These are phyloP conservation scores for Cephaloascus fragrans DNA, from an alignment of 805 yeast species.

Conservation along the genomic window DNA sequence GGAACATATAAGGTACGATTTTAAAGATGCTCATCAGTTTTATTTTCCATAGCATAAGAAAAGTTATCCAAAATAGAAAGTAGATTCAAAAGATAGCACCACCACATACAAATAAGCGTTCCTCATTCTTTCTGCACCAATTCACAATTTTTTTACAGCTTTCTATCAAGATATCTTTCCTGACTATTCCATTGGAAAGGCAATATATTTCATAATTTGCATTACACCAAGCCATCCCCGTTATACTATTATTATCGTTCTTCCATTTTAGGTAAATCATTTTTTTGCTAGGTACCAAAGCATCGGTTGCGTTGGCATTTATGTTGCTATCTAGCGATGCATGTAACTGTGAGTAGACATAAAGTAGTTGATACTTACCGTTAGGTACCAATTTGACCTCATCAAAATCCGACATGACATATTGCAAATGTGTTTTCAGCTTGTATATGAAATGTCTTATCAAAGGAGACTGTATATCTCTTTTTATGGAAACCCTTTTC, in stretches of 20 bases:
- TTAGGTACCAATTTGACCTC: background rate
- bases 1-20: too few relatives aligned
- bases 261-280: constrained; percentile 4
- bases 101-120: constrained; percentile 61
- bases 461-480: constrained; percentile 19
- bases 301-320: background rate
- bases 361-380: background rate
- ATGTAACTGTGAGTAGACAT: background rate
- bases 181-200: constrained; percentile 32
- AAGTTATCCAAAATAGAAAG: too few relatives aligned
- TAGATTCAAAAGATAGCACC: constrained; percentile 40
- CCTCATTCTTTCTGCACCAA: constrained; percentile 71
- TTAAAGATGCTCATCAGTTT: too few relatives aligned
- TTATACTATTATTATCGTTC: constrained; percentile 4
- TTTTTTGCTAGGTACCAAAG: too few relatives aligned
- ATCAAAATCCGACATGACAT: constrained; percentile 31
- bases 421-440: constrained; percentile 59
- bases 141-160: constrained; percentile 56
- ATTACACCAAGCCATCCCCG: constrained; percentile 29
- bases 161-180: constrained; percentile 45
- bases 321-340: constrained; percentile 5
- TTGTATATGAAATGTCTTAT: constrained; percentile 79
- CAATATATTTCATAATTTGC: constrained; percentile 25
- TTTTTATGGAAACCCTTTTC: constrained; percentile 9
- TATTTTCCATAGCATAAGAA: too few relatives aligned